Conservation (phyloP, 768 basidiomycete genomes). For the Pleurotus pulmonarius region DNA sequence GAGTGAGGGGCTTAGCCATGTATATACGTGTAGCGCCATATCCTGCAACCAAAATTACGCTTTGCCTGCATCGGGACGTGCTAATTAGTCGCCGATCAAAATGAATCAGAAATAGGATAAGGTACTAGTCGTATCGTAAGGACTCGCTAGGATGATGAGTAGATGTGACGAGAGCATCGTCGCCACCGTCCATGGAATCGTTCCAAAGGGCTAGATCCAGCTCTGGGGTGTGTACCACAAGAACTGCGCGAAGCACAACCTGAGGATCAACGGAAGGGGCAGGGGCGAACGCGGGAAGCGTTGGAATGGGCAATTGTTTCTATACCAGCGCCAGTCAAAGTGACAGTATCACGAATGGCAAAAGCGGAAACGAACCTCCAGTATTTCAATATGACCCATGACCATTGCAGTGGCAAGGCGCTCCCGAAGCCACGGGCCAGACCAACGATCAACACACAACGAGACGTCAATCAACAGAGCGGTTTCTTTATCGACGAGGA, state of each 20-base stretch:
- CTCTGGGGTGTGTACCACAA: constrained; percentile 43
- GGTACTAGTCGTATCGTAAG: no score
- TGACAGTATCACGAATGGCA: background rate
- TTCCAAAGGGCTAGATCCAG: constrained; percentile 47
- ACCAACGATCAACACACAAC: constrained; percentile 41
- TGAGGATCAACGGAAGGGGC: constrained; percentile 36
- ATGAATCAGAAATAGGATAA: no score
- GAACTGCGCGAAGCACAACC: constrained; percentile 51
- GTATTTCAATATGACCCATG: constrained; percentile 55
- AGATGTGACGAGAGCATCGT: background rate
- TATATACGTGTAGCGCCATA: no score
- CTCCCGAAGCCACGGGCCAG: constrained; percentile 48
- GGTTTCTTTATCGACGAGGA: constrained; percentile 46
- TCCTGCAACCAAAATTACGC: no score
- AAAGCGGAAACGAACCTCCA: constrained; percentile 30
- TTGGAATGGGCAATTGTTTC: constrained; percentile 37
- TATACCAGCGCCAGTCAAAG: constrained; percentile 16
- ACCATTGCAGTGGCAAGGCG: constrained; percentile 47
- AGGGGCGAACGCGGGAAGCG: constrained; percentile 35
- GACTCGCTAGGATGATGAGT: no score
- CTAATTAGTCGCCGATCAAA: no score
- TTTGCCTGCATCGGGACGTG: no score
- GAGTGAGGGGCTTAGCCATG: no score
- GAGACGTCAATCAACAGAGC: constrained; percentile 56
- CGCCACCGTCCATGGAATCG: constrained; percentile 22